Percentiles rank a stretch among this genome's conserved stretches.
These are phyloP conservation scores for Trichoderma asperellum DNA, from an alignment of 2,329 filamentous ascomycete species.

Conservation along the genomic window DNA sequence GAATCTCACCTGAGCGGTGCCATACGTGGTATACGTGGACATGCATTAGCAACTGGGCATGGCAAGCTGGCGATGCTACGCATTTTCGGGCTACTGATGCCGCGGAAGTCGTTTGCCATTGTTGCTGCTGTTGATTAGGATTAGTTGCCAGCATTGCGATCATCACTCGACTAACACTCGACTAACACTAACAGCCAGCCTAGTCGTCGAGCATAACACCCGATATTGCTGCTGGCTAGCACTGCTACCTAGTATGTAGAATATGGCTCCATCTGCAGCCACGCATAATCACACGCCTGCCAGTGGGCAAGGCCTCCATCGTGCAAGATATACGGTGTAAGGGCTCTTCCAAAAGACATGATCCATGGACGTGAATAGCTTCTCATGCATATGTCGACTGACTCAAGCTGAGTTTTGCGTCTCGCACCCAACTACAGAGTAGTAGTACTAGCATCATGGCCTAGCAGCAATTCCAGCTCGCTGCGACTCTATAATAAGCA, in stretches of 20 bases:
- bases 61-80: not conserved
- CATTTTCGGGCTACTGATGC: not conserved
- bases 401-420: not conserved
- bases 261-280: not conserved
- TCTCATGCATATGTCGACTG: not conserved
- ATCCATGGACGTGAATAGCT: not conserved
- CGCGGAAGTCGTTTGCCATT: not conserved
- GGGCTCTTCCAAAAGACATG: not conserved
- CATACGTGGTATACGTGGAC: slow-evolving; percentile 15
- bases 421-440: not conserved
- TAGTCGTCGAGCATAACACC: not conserved
- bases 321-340: not conserved
- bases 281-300: not conserved
- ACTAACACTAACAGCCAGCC: not conserved
- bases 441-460: not conserved
- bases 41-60: not conserved
- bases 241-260: not conserved
- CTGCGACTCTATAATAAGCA: not conserved
- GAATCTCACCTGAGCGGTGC: slow-evolving; percentile 16
- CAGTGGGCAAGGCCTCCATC: not conserved
- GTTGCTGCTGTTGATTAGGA: not conserved
- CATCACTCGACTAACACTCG: not conserved
- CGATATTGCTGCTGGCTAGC: not conserved
- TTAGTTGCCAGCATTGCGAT: not conserved
- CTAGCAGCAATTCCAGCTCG: not conserved